Base-by-base conservation (phyloP, 2,329 filamentous ascomycete genomes). In the Cladosporium sp. region DNA sequence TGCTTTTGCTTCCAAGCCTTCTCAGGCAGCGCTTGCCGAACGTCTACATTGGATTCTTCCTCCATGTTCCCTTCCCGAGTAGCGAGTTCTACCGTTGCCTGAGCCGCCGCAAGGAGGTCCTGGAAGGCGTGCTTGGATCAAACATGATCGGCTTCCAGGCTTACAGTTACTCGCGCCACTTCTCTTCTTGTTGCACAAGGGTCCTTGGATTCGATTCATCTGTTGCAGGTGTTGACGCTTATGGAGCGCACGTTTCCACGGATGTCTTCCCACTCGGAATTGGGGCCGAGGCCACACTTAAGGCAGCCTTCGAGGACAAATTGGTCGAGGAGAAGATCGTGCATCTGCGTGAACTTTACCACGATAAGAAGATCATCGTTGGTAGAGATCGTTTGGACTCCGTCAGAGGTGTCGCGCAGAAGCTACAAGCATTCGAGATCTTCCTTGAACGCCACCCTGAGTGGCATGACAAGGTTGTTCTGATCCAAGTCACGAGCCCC, bases 91-190 rank as follows among this genome's bases (percentile, higher is more conserved):
- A 97, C 72, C 86, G 92, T 50, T 96, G 92, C 73, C 80, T 97
- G 58, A 89, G 90, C 38, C 86, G 90, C 64, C 85, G 93, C 65
- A 96, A 96, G 74, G 92, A 97, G 72, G 82, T 97, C 11, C 80
- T 97, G 14, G 91, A 94, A 66, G 94, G 94, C 51, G 86, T 96
- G 49, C 80, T 97, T 42, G 92, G 93, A 17, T 85, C 93, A 58
- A 97, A 97, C 74, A 87, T 97, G 78, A 85, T 97, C 63, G 92
- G 92, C 1, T 97, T 97, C 77, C 93, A 97, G 75, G 94, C 92
- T 7, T 94, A 92, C 77, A 94, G 92, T 73, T 97, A 96, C 74
- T 93, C 92, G 14, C 86, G 92, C 22, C 93, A 97, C 74, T 97
- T 97, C 73, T 86, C 91, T 38, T 96, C 91, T 64, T 97, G 92